These are phyloP conservation scores for Lagerstroemia speciosa DNA, from an alignment of 345 rosid genomes.

Conservation along the genomic window DNA sequence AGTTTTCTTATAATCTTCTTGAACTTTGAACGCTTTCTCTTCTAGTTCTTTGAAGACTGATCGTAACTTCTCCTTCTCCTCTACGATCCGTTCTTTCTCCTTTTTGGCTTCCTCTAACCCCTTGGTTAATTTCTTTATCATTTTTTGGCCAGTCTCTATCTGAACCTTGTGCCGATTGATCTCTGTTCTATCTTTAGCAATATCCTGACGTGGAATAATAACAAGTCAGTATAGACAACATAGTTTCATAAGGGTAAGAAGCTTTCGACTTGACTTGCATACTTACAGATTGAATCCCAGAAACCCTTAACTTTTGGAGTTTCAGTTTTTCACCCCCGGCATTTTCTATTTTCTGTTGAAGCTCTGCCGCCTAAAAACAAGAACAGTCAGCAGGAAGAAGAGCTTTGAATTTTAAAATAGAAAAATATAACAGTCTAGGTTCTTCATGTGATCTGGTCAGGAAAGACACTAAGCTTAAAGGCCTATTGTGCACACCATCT, in stretches of 20 bases:
- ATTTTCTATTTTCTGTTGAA: constrained; percentile 83
- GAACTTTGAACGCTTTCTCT: constrained; percentile 76
- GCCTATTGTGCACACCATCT: constrained; percentile 36
- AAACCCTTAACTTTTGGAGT: constrained; percentile 70
- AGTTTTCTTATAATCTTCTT: constrained; percentile 66
- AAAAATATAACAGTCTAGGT: not conserved
- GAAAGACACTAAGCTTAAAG: not conserved
- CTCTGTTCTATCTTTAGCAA: constrained; percentile 73
- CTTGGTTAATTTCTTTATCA: constrained; percentile 79
- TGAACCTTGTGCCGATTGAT: constrained; percentile 85
- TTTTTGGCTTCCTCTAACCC: constrained; percentile 70
- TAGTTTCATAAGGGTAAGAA: not conserved
- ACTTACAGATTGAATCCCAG: constrained; percentile 82
- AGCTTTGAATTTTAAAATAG: not conserved
- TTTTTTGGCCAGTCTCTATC: constrained; percentile 77
- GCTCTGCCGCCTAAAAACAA: constrained; percentile 54
- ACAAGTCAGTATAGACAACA: not conserved
- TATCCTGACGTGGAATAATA: constrained; percentile 40
- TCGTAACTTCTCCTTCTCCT: constrained; percentile 64
- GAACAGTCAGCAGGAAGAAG: not conserved
- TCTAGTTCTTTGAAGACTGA: constrained; percentile 56
- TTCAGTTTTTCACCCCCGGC: constrained; percentile 80
- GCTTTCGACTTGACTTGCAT: not conserved
- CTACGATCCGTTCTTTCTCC: constrained; percentile 59
- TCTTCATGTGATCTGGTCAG: not conserved